phyloP scores from a whole-genome alignment of 140 eudicot genomes.

The Senecio squalidus region DNA sequence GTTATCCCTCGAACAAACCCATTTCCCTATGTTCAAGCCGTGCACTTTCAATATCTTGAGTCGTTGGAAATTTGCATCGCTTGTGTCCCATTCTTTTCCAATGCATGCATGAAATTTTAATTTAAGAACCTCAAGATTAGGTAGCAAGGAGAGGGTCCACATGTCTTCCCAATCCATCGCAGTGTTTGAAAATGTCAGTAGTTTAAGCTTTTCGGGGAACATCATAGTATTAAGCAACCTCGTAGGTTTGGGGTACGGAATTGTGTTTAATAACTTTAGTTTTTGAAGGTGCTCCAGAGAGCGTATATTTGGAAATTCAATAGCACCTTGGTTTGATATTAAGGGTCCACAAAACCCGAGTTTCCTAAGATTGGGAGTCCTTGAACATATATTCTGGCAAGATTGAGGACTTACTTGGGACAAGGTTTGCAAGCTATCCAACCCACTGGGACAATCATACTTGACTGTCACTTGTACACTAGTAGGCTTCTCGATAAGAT shows the following conservation, averaged over 20 bases:
- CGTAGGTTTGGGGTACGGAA: neutral
- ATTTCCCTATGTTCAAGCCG: slow-evolving; percentile 2
- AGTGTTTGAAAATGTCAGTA: slow-evolving; percentile 22
- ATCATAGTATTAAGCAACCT: neutral
- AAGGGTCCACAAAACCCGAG: slow-evolving; percentile 35
- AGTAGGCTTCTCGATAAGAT: neutral
- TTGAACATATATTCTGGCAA: slow-evolving; percentile 12
- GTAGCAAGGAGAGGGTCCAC: slow-evolving; percentile 15
- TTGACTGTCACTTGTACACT: neutral
- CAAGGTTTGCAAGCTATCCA: slow-evolving; percentile 26
- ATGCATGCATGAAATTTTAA: slow-evolving; percentile 25
- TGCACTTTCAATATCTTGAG: slow-evolving; percentile 31
- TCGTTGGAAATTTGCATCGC: slow-evolving; percentile 8
- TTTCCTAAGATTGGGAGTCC: slow-evolving; percentile 19
- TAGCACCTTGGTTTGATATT: slow-evolving; percentile 8
- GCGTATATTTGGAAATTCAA: slow-evolving; percentile 12
- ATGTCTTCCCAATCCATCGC: slow-evolving; percentile 37
- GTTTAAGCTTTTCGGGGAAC: slow-evolving; percentile 32
- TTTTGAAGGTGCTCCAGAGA: slow-evolving; percentile 10
- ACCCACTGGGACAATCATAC: neutral
- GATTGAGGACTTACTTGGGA: slow-evolving; percentile 21
- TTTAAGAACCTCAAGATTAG: slow-evolving; percentile 38
- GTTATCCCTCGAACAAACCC: slow-evolving; percentile 13
- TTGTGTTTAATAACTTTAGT: slow-evolving; percentile 19
- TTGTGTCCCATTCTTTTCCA: slow-evolving; percentile 29